These are phyloP conservation scores for Leptographium lundbergii DNA, from an alignment of 2,329 filamentous ascomycete species.

Conservation along the genomic window DNA sequence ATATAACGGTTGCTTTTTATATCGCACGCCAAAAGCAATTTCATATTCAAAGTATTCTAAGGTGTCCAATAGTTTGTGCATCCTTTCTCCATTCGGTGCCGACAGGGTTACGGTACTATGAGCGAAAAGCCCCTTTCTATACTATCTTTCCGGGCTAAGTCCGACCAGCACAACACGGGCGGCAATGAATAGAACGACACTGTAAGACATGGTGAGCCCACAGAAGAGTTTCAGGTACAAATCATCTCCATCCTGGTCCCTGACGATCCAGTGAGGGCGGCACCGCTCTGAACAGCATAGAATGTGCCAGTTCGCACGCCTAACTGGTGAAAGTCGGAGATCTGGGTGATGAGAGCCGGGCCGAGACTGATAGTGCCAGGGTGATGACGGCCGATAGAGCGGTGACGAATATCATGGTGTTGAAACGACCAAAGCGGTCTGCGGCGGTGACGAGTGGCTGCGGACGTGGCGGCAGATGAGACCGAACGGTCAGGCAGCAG, in stretches of 20 bases:
- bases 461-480: conserved; percentile 20
- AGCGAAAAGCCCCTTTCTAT: background rate
- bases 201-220: conserved; percentile 28
- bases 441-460: conserved; percentile 32
- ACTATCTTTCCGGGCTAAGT: conserved; percentile 12
- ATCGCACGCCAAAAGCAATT: too few relatives aligned
- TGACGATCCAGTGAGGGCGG: conserved; percentile 41
- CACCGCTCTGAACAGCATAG: conserved; percentile 43
- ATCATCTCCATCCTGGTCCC: conserved; percentile 29
- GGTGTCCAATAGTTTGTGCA: too few relatives aligned
- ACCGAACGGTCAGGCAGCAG: conserved; percentile 20
- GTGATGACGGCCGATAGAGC: conserved; percentile 25
- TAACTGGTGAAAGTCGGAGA: conserved; percentile 46
- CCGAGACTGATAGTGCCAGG: conserved; percentile 45
- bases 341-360: conserved; percentile 45
- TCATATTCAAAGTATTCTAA: too few relatives aligned
- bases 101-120: too few relatives aligned
- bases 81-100: too few relatives aligned
- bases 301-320: conserved; percentile 45
- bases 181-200: conserved; percentile 14
- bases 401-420: conserved; percentile 32
- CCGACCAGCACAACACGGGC: conserved; percentile 17
- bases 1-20: too few relatives aligned
- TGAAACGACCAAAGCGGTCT: conserved; percentile 26
- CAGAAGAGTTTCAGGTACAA: conserved; percentile 43